A percentile compares a stretch with the other conserved stretches of the same genome.
These are phyloP conservation scores for Sclerotinia glacialis DNA, from an alignment of 2,329 filamentous ascomycete species.

Conservation along the genomic window DNA sequence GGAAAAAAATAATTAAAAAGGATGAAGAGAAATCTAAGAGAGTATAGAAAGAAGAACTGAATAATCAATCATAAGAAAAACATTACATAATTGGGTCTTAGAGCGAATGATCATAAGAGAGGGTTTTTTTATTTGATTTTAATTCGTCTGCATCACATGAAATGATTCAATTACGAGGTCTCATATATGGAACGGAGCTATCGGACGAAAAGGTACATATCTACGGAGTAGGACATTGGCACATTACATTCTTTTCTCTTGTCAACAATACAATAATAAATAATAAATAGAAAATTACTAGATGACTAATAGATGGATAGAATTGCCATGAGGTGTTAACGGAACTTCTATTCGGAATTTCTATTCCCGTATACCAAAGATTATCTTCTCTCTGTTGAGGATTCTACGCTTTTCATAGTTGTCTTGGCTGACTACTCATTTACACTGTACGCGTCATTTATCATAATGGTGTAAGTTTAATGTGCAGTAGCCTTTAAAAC, in stretches of 20 bases:
- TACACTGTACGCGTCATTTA: slow-evolving; percentile 17
- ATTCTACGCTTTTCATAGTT: not conserved
- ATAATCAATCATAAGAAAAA: not conserved
- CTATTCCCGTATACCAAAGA: too few relatives aligned
- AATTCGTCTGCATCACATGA: slow-evolving; percentile 16
- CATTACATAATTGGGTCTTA: not conserved
- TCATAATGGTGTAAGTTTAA: not conserved
- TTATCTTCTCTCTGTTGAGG: not conserved
- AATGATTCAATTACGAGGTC: slow-evolving; percentile 20
- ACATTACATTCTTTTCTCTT: not conserved
- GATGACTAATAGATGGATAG: too few relatives aligned
- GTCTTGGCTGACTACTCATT: slow-evolving; percentile 5
- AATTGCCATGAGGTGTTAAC: too few relatives aligned
- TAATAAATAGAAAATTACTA: too few relatives aligned
- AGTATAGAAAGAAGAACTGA: not conserved
- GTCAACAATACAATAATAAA: too few relatives aligned
- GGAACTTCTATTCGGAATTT: too few relatives aligned
- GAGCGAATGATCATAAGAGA: not conserved
- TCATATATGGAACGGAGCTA: slow-evolving; percentile 4
- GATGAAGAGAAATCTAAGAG: not conserved
- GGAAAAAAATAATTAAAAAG: not conserved
- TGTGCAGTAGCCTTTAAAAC: not conserved
- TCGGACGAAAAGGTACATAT: not conserved
- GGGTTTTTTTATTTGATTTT: not conserved
- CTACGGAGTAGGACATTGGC: not conserved